Conservation (phyloP, 352 stramenopile genomes). For the Phytophthora vignae region DNA sequence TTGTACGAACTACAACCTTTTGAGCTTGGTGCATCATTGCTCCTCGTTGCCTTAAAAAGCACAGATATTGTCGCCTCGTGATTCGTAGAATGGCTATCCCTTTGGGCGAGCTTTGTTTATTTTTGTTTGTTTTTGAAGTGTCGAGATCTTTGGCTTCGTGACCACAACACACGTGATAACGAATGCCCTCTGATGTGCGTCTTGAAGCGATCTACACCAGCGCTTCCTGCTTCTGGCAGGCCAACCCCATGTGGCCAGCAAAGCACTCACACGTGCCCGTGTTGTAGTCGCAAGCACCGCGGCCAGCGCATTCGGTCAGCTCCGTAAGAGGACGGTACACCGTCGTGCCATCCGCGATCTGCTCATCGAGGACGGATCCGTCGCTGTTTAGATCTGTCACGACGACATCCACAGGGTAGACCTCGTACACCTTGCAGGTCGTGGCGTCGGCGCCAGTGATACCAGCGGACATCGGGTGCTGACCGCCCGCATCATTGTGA, state of each 20-base stretch:
- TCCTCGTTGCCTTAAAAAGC: no score
- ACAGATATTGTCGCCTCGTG: no score
- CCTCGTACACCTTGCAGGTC: constrained; percentile 52
- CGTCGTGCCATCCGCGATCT: background rate
- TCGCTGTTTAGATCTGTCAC: background rate
- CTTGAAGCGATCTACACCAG: constrained; percentile 19
- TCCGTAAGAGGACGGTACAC: constrained; percentile 49
- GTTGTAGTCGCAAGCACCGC: constrained; percentile 62
- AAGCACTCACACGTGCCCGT: constrained; percentile 73
- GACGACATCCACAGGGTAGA: constrained; percentile 22
- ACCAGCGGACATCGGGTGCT: constrained; percentile 45
- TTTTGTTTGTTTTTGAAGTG: no score
- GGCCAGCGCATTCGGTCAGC: constrained; percentile 63
- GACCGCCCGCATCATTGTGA: constrained; percentile 35
- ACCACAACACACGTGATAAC: no score
- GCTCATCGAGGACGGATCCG: background rate
- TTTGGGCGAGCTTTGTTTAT: no score
- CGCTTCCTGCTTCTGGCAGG: constrained; percentile 66
- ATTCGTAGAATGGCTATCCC: no score
- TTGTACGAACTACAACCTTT: no score
- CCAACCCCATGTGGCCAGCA: constrained; percentile 77
- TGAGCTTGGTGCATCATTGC: no score
- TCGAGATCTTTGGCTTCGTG: no score
- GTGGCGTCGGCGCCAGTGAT: background rate
- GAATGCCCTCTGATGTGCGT: no score